phyloP scores from a whole-genome alignment of 257 asterid genomes.

The Solanum piurae region DNA sequence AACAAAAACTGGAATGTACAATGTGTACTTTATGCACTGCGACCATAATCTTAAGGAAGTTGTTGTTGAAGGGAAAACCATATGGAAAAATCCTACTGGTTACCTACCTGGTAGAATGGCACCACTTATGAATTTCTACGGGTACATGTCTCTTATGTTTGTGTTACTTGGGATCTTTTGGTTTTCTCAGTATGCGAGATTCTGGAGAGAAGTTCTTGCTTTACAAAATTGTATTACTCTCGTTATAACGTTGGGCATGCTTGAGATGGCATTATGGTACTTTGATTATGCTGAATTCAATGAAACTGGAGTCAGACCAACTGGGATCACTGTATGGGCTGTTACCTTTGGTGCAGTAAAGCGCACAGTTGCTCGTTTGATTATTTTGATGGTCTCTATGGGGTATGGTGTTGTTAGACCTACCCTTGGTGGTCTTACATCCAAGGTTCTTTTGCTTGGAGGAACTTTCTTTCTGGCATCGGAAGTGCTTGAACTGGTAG shows the following conservation, averaged over 20 bases:
- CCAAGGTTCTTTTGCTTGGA: slow-evolving; percentile 80
- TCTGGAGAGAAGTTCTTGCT: slow-evolving; percentile 89
- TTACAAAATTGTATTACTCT: slow-evolving; percentile 78
- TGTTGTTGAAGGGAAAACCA: slow-evolving; percentile 62
- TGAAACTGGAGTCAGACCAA: slow-evolving; percentile 74
- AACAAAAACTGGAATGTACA: slow-evolving; percentile 88
- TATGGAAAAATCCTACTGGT: slow-evolving; percentile 92
- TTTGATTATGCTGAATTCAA: slow-evolving; percentile 86
- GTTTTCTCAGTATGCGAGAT: slow-evolving; percentile 87
- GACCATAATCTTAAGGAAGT: slow-evolving; percentile 68
- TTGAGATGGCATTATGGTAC: slow-evolving; percentile 93
- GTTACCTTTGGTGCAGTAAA: slow-evolving; percentile 89
- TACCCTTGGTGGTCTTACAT: slow-evolving; percentile 86
- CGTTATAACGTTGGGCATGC: slow-evolving; percentile 84
- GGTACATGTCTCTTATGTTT: slow-evolving; percentile 80
- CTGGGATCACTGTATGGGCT: slow-evolving; percentile 85
- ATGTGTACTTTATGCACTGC: slow-evolving; percentile 85
- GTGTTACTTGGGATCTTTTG: slow-evolving; percentile 73
- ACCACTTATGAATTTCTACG: slow-evolving; percentile 80
- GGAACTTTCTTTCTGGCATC: slow-evolving; percentile 83
- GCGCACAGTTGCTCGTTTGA: slow-evolving; percentile 64
- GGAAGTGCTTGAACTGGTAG: slow-evolving; percentile 75
- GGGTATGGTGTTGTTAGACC: slow-evolving; percentile 98
- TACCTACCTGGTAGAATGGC: slow-evolving; percentile 99
- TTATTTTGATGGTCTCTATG: slow-evolving; percentile 85